These are phyloP conservation scores for Globisporangium viniferum DNA, from an alignment of 352 stramenopile species.

Conservation along the genomic window DNA sequence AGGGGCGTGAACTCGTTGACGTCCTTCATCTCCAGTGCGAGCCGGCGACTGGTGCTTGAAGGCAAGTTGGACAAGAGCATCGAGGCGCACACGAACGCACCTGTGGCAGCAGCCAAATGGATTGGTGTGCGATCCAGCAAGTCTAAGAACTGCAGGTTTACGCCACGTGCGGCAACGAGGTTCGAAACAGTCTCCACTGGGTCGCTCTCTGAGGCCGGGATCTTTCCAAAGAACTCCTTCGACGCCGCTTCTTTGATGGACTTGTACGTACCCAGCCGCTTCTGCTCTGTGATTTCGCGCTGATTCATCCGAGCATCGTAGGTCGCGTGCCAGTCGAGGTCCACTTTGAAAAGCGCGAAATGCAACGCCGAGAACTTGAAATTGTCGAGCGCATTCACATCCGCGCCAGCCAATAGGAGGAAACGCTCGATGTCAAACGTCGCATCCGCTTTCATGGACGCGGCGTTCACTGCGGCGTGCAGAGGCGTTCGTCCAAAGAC, in stretches of 20 bases:
- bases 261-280: constrained; percentile 40
- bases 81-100: constrained; percentile 65
- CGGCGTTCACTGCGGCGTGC: constrained; percentile 64
- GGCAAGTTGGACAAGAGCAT: constrained; percentile 32
- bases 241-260: constrained; percentile 39
- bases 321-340: constrained; percentile 54
- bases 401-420: constrained; percentile 45
- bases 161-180: constrained; percentile 39
- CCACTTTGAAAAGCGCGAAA: constrained; percentile 66
- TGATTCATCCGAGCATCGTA: constrained; percentile 15
- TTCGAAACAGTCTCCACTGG: constrained; percentile 74
- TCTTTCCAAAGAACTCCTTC: constrained; percentile 27
- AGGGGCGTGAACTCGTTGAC: constrained; percentile 46
- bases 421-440: constrained; percentile 69
- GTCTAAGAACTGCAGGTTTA: constrained; percentile 38
- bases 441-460: constrained; percentile 58
- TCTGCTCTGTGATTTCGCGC: background rate
- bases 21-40: constrained; percentile 20
- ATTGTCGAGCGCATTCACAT: constrained; percentile 47
- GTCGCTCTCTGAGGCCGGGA: constrained; percentile 43
- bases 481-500: constrained; percentile 47
- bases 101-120: constrained; percentile 59
- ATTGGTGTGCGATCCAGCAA: constrained; percentile 47
- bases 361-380: constrained; percentile 56
- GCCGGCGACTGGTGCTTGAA: constrained; percentile 2